Evolutionary conservation across 73 alveolate species (phyloP), one percentile per base, ranked within the genome.

Genomic region (Paramecium octaurelia): DNA sequence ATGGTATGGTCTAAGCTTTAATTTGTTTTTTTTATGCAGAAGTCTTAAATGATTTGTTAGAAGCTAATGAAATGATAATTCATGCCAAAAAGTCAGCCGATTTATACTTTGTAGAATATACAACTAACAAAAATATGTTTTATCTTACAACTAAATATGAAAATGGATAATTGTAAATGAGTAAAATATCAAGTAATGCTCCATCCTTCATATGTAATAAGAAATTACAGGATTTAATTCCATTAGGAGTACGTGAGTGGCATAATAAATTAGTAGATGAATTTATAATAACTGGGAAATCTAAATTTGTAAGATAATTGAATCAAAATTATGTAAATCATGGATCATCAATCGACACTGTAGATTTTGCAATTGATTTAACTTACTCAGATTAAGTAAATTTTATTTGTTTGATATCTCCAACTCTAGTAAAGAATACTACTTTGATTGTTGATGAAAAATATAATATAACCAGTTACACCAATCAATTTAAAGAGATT

Each of bases 11-110:
- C 1, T 64, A 64, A 27, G 21, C 84, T 14, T 64, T 64, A n/a
- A 64, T 64, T 64, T 64, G 84, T 64, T 64, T 64, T 64, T 64
- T 31, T 64, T 64, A 64, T 64, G 84, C 84, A 3, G 84, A 64
- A 27, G 27, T 64, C 12, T 64, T 64, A 64, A 64, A 64, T 34
- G 84, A 64, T 64, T 34, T 64, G 12, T 24, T 64, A 14, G 84
- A 64, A 64, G 84, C 84, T 0, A 64, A 64, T 64, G 84, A 64
- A 11, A 64, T 64, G 84, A 64, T 64, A 31, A 64, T 64, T 10
- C 84, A 64, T 64, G 50, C 84, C 6, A 64, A 64, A 31, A 64
- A 64, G 8, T 3, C 29, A 23, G 16, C 48, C 2, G 84, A 64
- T 18, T 3, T 34, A 27, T 64, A 3, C 29, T 64, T 23, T 64